Base-by-base conservation (phyloP, 768 basidiomycete species). In the Royoungia palumana region DNA sequence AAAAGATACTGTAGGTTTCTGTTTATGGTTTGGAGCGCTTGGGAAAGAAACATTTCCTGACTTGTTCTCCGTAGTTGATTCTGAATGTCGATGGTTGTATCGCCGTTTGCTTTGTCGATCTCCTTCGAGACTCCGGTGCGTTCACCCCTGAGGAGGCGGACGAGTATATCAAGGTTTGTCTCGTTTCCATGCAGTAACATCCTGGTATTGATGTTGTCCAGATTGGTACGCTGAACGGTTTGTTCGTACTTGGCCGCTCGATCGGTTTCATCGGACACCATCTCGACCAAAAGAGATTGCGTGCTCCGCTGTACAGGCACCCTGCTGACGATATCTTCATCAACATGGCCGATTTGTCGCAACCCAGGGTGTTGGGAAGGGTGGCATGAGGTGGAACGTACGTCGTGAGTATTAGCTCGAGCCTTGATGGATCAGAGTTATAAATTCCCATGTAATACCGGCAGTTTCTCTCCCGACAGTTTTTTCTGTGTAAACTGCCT, bases 251-350 rank as follows among this genome's bases (percentile, higher is more conserved):
- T 46, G 95, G 95, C 40, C 90, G 95, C 57, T 92, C 89, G 69
- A 96, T 96, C 68, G 95, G 94, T 57, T 96, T 98, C 81, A 93
- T 95, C 61, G 93, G 93, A 35, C 92, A 91, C 75, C 90, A 90
- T 66, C 83, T 94, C 41, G 95, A 98, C 75, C 95, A 98, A 80
- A 94, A 94, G 80, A 81, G 93, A 58, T 82, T 95, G 65, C 83
- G 87, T 53, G 91, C 91, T 32, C 90, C 91, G 37, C 76, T 97
- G 45, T 95, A 97, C 82, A 85, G 94, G 57, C 91, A 90, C 72
- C 93, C 93, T 54, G 89, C 92, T 4, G 93, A 94, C 69, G 92
- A 94, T 65, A 93, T 94, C 75, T 93, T 91, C 71, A 94, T 94
- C 78, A 88, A 92, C 71, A 90, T 92, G 84, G 85, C 87, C 20